Conservation (phyloP, 805 yeast genomes). For the Kodamaea sagamina region DNA sequence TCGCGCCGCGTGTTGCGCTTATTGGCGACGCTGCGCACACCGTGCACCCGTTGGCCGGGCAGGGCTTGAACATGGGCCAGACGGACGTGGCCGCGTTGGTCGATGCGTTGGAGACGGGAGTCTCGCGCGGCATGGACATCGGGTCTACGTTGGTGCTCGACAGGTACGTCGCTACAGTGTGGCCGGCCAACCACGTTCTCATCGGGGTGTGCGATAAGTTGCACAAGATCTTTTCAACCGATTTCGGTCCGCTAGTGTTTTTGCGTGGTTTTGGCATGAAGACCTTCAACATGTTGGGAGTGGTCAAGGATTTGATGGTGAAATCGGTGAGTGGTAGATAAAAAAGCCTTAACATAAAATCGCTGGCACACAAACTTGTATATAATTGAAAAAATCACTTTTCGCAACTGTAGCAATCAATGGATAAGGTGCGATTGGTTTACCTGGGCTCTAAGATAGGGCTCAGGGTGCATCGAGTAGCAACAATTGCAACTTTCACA, state of each 20-base stretch:
- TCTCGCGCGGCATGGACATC: constrained; percentile 79
- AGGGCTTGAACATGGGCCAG: constrained; percentile 97
- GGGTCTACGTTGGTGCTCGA: constrained; percentile 82
- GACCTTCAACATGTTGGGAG: constrained; percentile 59
- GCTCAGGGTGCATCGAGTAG: too few relatives aligned
- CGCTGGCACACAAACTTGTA: not conserved
- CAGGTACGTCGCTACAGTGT: constrained; percentile 83
- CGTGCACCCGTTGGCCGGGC: constrained; percentile 96
- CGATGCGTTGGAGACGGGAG: constrained; percentile 67
- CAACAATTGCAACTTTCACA: too few relatives aligned
- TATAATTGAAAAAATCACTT: constrained; percentile 1
- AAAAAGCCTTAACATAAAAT: not conserved
- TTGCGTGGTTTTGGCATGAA: constrained; percentile 77
- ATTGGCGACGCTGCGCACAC: constrained; percentile 99
- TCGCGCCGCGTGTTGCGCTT: constrained; percentile 82
- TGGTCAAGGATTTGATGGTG: constrained; percentile 71
- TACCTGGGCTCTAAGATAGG: too few relatives aligned
- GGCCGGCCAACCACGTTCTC: constrained; percentile 74
- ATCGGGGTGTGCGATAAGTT: constrained; percentile 90
- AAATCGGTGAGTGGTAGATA: constrained; percentile 38
- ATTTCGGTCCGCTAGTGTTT: constrained; percentile 70
- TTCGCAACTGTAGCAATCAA: not conserved
- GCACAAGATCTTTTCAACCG: constrained; percentile 82
- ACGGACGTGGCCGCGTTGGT: constrained; percentile 79
- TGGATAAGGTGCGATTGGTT: not conserved